Evolutionary conservation across 768 basidiomycete genomes (phyloP).

Genomic region (Pisolithus microcarpus): DNA sequence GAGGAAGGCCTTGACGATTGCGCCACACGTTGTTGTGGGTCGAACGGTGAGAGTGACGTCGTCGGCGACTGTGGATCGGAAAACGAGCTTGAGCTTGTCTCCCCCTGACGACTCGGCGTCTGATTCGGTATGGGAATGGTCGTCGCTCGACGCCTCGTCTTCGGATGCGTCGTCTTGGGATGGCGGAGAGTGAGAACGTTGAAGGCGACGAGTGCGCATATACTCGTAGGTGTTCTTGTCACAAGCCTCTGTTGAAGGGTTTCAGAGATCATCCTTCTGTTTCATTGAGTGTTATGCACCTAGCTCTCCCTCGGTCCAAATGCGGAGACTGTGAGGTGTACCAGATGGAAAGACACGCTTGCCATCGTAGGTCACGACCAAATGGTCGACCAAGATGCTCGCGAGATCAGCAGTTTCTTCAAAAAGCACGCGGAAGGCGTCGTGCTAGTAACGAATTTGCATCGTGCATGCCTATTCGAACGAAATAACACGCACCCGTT

Average conservation of each 20-base stretch:
- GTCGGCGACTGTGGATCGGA: constrained; percentile 48
- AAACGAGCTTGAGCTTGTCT: constrained; percentile 56
- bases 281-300: constrained; percentile 35
- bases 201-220: constrained; percentile 36
- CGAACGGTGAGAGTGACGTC: constrained; percentile 62
- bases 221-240: constrained; percentile 58
- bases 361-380: constrained; percentile 56
- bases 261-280: constrained; percentile 6
- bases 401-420: constrained; percentile 61
- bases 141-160: not conserved
- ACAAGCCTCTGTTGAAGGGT: constrained; percentile 48
- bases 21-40: constrained; percentile 66
- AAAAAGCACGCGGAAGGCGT: constrained; percentile 58
- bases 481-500: constrained; percentile 39
- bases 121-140: constrained; percentile 12
- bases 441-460: constrained; percentile 37
- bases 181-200: constrained; percentile 21
- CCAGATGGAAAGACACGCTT: constrained; percentile 64
- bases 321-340: constrained; percentile 55
- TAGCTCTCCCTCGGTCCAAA: constrained; percentile 64
- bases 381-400: constrained; percentile 38
- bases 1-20: constrained; percentile 69
- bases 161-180: constrained; percentile 15
- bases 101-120: constrained; percentile 32
- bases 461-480: not conserved